A percentile compares a stretch with the other conserved stretches of the same genome.
Evolutionary conservation across 495 filamentous ascomycete species (phyloP).

Genomic region (Astrothelium macrocarpum): DNA sequence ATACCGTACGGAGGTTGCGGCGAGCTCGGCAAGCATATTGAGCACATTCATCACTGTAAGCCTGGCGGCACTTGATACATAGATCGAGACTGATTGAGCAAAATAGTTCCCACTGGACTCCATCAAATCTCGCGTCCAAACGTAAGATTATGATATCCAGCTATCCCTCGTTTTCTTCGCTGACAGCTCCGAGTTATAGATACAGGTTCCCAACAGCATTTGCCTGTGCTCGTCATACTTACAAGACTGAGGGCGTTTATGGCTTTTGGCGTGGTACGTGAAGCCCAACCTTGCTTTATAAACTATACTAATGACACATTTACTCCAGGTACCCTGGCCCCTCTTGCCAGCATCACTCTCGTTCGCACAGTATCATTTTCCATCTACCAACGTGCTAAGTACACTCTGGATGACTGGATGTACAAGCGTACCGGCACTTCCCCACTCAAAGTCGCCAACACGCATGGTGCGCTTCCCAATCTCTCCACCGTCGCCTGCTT

Average conservation of each 20-base stretch:
- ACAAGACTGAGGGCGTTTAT: constrained; percentile 57
- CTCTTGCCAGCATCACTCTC: constrained; percentile 76
- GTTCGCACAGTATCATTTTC: constrained; percentile 91
- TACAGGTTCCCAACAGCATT: constrained; percentile 60
- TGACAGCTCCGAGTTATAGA: constrained; percentile 35
- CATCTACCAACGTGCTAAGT: constrained; percentile 78
- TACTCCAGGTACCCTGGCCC: constrained; percentile 67
- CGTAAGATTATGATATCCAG: constrained; percentile 33
- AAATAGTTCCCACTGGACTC: constrained; percentile 70
- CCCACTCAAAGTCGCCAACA: constrained; percentile 62
- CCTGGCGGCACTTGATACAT: constrained; percentile 1
- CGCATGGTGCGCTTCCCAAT: constrained; percentile 57
- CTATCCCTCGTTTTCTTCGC: neutral
- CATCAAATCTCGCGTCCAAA: constrained; percentile 78
- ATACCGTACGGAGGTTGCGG: constrained; percentile 72
- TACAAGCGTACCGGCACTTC: constrained; percentile 54
- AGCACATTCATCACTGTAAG: constrained; percentile 59
- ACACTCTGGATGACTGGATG: constrained; percentile 57
- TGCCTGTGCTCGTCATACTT: constrained; percentile 63
- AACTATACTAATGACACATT: neutral
- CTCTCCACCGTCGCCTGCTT: constrained; percentile 63
- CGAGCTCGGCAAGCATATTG: constrained; percentile 60
- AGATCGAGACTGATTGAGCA: neutral
- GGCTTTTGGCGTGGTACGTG: constrained; percentile 67
- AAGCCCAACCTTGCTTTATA: neutral